A percentile compares a stretch with the other conserved stretches of the same genome.
Evolutionary conservation across 1,284 basidiomycete genomes (phyloP).

Genomic region (Cryptococcus sp.): DNA sequence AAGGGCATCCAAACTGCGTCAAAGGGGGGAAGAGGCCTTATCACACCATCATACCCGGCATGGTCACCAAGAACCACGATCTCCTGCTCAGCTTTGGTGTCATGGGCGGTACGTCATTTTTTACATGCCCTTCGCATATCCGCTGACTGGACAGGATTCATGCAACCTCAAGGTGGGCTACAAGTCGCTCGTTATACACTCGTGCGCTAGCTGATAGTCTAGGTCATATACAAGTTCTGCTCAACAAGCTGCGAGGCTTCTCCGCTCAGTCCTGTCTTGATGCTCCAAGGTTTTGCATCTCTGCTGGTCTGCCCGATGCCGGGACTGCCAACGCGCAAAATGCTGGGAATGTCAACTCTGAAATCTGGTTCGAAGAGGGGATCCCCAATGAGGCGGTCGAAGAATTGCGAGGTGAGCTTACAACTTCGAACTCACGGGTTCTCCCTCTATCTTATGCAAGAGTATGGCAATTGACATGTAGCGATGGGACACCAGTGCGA

Average conservation of each 20-base stretch:
- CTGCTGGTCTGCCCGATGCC: constrained; percentile 67
- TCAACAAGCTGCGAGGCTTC: constrained; percentile 82
- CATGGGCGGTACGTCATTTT: constrained; percentile 58
- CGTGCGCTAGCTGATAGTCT: constrained; percentile 2
- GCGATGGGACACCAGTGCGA: constrained; percentile 83
- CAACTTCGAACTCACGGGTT: no score
- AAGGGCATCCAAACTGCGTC: constrained; percentile 76
- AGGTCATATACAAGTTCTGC: constrained; percentile 87
- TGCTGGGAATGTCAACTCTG: constrained; percentile 67
- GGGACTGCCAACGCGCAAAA: constrained; percentile 48
- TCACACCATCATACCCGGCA: constrained; percentile 87
- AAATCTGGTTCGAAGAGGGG: constrained; percentile 82
- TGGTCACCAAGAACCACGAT: constrained; percentile 74
- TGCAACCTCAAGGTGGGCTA: constrained; percentile 59
- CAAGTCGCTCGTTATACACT: background rate
- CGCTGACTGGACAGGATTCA: constrained; percentile 57
- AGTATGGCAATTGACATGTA: no score
- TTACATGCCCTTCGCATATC: constrained; percentile 7
- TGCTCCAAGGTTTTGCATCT: constrained; percentile 92
- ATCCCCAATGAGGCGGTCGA: constrained; percentile 59
- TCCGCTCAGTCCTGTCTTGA: constrained; percentile 70
- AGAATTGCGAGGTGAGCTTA: constrained; percentile 55
- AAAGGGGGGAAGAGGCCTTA: constrained; percentile 83
- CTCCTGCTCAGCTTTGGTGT: constrained; percentile 85
- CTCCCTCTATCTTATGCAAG: no score